Evolutionary conservation across 768 basidiomycete genomes (phyloP).

Genomic region (Mycena haematopus): DNA sequence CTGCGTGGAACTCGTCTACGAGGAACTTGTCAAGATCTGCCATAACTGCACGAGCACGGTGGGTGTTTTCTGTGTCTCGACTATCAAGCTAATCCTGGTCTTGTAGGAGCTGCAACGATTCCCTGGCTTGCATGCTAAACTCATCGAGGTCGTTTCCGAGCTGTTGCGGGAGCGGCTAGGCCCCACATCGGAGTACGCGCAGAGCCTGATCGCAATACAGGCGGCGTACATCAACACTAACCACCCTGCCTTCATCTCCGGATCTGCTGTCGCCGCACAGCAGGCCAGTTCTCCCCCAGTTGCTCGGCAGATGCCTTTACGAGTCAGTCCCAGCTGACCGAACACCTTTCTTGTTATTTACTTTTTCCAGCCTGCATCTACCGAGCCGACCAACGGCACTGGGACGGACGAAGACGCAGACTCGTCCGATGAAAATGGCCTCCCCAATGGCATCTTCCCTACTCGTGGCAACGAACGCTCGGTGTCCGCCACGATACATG

Average conservation of each 20-base stretch:
- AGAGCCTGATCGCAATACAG: conserved; percentile 95
- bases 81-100: conserved; percentile 5
- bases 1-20: conserved; percentile 98
- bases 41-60: conserved; percentile 96
- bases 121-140: conserved; percentile 89
- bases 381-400: conserved; percentile 66
- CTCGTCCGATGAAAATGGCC: conserved; percentile 60
- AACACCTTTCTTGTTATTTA: conserved; percentile 21
- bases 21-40: conserved; percentile 98
- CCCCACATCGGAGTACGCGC: conserved; percentile 96
- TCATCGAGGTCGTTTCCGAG: conserved; percentile 97
- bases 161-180: conserved; percentile 93
- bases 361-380: conserved; percentile 60
- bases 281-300: conserved; percentile 49
- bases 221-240: conserved; percentile 99
- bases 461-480: conserved; percentile 64
- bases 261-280: conserved; percentile 69
- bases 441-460: conserved; percentile 59
- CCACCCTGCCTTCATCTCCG: conserved; percentile 91
- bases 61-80: conserved; percentile 35
- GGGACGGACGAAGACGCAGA: conserved; percentile 67
- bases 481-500: conserved; percentile 78
- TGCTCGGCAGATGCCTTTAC: conserved; percentile 52
- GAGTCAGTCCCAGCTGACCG: conserved; percentile 51
- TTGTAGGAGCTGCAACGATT: conserved; percentile 92